These are phyloP conservation scores for Echeveria elegans DNA, from an alignment of 164 flowering plant species.

Conservation along the genomic window DNA sequence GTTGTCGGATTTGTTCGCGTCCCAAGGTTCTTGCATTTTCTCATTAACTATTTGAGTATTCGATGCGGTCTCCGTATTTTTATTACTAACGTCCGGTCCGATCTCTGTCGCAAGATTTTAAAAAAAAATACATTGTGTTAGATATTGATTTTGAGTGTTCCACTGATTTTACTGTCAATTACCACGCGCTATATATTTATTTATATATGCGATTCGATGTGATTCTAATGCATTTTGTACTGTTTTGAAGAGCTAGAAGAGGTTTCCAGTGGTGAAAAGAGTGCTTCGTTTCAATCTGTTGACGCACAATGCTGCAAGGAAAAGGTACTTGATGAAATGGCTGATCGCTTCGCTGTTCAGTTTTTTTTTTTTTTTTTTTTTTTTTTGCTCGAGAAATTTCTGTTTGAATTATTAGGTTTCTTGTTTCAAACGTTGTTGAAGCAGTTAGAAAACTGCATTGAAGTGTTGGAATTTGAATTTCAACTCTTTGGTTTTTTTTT, in stretches of 20 bases:
- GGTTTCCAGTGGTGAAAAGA: neutral
- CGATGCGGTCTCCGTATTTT: no score
- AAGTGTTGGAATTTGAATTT: neutral
- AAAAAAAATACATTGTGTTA: no score
- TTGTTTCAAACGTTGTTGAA: neutral
- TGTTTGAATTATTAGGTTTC: neutral
- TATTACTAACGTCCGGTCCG: no score
- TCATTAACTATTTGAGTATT: no score
- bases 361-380: neutral
- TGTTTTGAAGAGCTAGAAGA: neutral
- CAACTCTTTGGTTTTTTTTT: neutral
- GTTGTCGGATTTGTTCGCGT: slow-evolving; percentile 1
- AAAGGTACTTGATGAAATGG: neutral
- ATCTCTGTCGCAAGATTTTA: no score
- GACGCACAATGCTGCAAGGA: neutral
- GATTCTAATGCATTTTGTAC: neutral
- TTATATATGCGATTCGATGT: neutral
- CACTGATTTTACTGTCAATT: neutral
- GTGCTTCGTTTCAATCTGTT: neutral
- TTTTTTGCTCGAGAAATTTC: neutral
- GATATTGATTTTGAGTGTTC: neutral
- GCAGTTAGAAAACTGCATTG: neutral
- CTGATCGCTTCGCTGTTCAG: neutral
- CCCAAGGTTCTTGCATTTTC: neutral
- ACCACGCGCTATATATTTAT: no score